Percentiles rank a stretch among this genome's conserved stretches.
These are phyloP conservation scores for Trichoderma sp. DNA, from an alignment of 2,329 filamentous ascomycete genomes.

Conservation along the genomic window DNA sequence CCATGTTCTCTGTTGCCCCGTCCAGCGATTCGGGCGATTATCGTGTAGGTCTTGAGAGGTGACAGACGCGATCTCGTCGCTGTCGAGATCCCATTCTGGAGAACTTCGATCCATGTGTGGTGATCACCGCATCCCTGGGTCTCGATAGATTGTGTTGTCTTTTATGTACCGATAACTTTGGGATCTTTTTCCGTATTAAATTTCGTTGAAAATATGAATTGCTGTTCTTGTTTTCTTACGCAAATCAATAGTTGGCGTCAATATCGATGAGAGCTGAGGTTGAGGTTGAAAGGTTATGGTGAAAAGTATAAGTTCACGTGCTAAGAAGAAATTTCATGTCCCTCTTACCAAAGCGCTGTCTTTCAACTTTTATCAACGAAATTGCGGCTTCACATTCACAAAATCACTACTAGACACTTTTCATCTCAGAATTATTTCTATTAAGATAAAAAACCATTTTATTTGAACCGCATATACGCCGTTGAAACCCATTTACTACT, in stretches of 20 bases:
- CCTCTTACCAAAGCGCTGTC: neutral
- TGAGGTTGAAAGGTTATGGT: neutral
- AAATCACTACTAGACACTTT: neutral
- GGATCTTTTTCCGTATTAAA: neutral
- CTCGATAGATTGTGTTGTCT: neutral
- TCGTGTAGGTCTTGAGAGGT: slow-evolving; percentile 50
- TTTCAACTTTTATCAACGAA: neutral
- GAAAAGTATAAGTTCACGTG: slow-evolving; percentile 23
- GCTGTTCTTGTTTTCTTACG: neutral
- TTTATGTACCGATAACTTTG: neutral
- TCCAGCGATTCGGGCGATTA: slow-evolving; percentile 70
- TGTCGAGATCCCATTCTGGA: slow-evolving; percentile 47
- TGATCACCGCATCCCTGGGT: neutral
- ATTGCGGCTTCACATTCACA: neutral
- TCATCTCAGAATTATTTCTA: neutral
- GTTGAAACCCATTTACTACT: slow-evolving; percentile 26
- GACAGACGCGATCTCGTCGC: slow-evolving; percentile 50
- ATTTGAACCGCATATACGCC: slow-evolving; percentile 23
- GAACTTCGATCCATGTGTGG: slow-evolving; percentile 18
- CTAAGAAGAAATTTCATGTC: slow-evolving; percentile 12
- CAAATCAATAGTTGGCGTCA: neutral
- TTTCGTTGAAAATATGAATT: neutral
- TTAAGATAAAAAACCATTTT: slow-evolving; percentile 19
- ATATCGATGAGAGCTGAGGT: neutral
- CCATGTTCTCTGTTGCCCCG: slow-evolving; percentile 70